Base-by-base conservation (phyloP, 108 stramenopile genomes). In the Schizochytrium sp. region DNA sequence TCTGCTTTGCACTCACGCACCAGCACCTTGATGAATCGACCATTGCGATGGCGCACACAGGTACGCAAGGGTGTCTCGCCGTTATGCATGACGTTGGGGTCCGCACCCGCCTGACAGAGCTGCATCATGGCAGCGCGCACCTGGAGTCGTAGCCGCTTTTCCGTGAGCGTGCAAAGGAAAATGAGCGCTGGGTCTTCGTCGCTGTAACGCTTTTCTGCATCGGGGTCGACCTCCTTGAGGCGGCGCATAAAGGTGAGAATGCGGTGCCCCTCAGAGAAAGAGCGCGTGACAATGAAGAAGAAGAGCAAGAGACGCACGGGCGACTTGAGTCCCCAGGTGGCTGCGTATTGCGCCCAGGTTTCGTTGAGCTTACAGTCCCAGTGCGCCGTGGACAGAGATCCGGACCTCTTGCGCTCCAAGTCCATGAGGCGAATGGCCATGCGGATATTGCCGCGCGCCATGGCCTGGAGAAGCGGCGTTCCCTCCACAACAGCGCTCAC, bases 381-480 rank as follows among this genome's bases (percentile, higher is more conserved):
- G 48, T 83, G 76, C 18, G 23, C 76, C 19, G 76, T 6, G 12
- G 76, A 83, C 48, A 83, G 76, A 6, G 48, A 23, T 3, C 76
- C 76, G 51, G 76, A 12, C 2, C 51, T 55, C 48, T 23, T 23
- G 48, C 44, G 18, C 51, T 83, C 76, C 18, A 83, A 16, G 48
- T 83, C 76, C 76, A 83, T 83, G 48, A 83, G 76, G 4, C 76
- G 76, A 12, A 83, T 83, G 10, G 76, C 76, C 76, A 83, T 83
- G n/a, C 6, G 6, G 51, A 83, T 53, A 4, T 83, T 83, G 51
- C 76, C 76, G 45, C 51, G 45, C 76, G 76, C 76, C 45, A 83
- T 53, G 4, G 76, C 76, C 48, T 83, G 76, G 6, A 53, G 48
- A n/a, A 83, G 51, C 6, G 76, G 76, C 1, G 76, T 53, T 23